phyloP scores from a whole-genome alignment of 1,139 yeast species.

The Debaryomyces sp. region DNA sequence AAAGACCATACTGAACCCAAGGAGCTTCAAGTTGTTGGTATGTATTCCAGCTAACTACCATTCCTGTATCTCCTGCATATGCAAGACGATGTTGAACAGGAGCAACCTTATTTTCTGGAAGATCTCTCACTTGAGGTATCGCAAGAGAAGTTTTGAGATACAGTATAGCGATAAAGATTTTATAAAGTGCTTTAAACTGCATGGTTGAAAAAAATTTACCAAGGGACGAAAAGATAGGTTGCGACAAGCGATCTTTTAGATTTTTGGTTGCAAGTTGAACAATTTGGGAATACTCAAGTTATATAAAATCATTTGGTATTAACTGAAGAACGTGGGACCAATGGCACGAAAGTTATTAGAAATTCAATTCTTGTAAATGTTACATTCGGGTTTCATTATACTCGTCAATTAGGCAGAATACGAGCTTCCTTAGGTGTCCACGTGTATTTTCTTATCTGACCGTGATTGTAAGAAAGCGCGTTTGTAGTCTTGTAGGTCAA shows the following conservation, averaged over 20 bases:
- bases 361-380: not conserved
- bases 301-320: not conserved
- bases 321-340: not conserved
- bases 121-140: not conserved
- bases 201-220: not conserved
- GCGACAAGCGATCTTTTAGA: not conserved
- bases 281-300: not conserved
- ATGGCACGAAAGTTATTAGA: not conserved
- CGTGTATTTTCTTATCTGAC: not conserved
- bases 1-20: constrained; percentile 9
- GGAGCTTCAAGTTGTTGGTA: constrained; percentile 9
- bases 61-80: constrained; percentile 9
- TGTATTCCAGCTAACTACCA: constrained; percentile 14
- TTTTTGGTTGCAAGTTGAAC: not conserved
- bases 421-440: not conserved
- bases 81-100: constrained; percentile 13
- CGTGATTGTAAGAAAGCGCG: not conserved
- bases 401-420: not conserved
- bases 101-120: constrained; percentile 7
- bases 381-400: not conserved
- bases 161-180: not conserved
- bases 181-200: not conserved
- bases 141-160: constrained; percentile 3
- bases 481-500: not conserved
- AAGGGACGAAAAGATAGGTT: not conserved